These are phyloP conservation scores for Schoenoplectus tabernaemontani DNA, from an alignment of 202 grass and related monocot genomes.

Conservation along the genomic window DNA sequence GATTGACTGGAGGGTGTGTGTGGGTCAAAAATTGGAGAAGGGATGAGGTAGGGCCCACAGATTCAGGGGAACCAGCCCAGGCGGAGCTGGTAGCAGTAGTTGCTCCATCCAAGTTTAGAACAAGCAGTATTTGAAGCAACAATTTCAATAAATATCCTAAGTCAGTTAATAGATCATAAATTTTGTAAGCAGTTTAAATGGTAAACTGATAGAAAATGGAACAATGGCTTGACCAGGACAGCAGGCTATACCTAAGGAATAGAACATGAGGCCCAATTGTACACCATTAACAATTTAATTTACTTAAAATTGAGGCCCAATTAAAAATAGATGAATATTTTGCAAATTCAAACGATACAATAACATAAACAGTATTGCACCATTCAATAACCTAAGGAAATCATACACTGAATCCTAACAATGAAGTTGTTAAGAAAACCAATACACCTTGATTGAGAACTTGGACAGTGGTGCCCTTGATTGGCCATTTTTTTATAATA, in stretches of 20 bases:
- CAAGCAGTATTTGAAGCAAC: constrained; percentile 80
- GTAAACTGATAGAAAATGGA: not conserved
- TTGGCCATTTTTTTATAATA: no score
- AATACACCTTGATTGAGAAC: constrained; percentile 27
- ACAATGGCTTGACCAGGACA: not conserved
- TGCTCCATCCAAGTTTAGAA: constrained; percentile 75
- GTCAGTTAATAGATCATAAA: not conserved
- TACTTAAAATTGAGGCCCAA: not conserved
- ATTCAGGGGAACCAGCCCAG: constrained; percentile 39
- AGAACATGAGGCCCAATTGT: no score
- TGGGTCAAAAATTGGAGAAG: constrained; percentile 47
- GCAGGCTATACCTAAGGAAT: not conserved
- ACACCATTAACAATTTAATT: not conserved
- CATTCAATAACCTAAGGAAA: not conserved
- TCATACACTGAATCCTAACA: not conserved
- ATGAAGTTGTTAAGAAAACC: not conserved
- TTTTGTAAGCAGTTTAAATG: not conserved
- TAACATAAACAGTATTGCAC: not conserved
- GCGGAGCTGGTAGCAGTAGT: not conserved
- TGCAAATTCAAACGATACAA: not conserved
- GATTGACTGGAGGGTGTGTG: constrained; percentile 30
- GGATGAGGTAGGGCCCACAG: constrained; percentile 44
- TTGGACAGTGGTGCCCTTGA: constrained; percentile 36
- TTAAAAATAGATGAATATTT: no score
- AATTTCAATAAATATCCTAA: not conserved